Percentiles rank a stretch among this genome's conserved stretches.
phyloP scores from a whole-genome alignment of 352 stramenopile species.

The Phytopythium vexans region DNA sequence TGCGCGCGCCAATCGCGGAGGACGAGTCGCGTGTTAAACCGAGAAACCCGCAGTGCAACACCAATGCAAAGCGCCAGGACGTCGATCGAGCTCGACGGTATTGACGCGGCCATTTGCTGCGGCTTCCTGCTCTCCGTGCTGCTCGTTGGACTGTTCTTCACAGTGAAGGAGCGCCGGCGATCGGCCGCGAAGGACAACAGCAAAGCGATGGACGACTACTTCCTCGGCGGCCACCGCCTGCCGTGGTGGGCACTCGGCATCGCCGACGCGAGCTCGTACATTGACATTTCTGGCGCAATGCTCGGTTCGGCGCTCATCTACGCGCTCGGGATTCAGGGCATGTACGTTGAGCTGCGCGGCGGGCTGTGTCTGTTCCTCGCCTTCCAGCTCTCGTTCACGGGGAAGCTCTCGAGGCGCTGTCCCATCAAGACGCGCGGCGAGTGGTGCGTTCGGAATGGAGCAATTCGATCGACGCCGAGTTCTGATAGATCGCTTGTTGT shows the following conservation, averaged over 20 bases:
- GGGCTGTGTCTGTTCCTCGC: constrained; percentile 75
- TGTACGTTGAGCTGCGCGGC: constrained; percentile 83
- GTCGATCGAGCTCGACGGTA: constrained; percentile 13
- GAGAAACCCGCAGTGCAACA: background rate
- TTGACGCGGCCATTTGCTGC: constrained; percentile 50
- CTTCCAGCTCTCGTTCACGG: constrained; percentile 78
- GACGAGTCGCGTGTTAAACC: too few relatives aligned
- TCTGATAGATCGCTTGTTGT: too few relatives aligned
- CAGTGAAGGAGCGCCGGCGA: constrained; percentile 19
- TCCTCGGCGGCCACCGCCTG: constrained; percentile 57
- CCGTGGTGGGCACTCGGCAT: constrained; percentile 73
- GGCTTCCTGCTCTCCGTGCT: constrained; percentile 71
- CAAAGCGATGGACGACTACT: constrained; percentile 66
- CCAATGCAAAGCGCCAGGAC: constrained; percentile 1
- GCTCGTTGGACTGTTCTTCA: constrained; percentile 62
- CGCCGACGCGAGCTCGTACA: constrained; percentile 80
- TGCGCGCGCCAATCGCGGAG: too few relatives aligned
- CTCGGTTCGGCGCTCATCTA: constrained; percentile 83
- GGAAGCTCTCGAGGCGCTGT: constrained; percentile 74
- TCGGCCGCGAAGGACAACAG: constrained; percentile 20
- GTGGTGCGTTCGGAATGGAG: constrained; percentile 31
- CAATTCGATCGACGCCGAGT: too few relatives aligned
- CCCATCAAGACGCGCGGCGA: constrained; percentile 76
- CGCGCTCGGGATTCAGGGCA: constrained; percentile 69
- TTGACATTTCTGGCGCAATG: constrained; percentile 82